Conservation (phyloP, 2,329 filamentous ascomycete genomes). For the Fusarium sp. region DNA sequence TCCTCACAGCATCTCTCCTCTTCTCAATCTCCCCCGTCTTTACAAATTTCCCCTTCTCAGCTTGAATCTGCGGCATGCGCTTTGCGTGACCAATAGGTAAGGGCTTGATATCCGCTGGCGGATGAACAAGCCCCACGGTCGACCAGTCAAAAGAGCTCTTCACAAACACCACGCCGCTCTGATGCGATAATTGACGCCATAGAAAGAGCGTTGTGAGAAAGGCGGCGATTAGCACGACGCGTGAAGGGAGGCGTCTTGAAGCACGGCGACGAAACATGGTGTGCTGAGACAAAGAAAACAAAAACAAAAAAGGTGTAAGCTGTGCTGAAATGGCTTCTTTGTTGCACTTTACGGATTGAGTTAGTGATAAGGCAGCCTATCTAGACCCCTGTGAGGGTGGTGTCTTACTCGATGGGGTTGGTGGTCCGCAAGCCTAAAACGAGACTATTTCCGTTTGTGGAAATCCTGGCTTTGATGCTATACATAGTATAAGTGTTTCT, state of each 20-base stretch:
- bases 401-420: background rate
- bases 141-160: conserved; percentile 48
- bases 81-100: conserved; percentile 42
- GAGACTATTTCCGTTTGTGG: background rate
- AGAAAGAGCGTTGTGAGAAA: background rate
- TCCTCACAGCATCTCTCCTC: conserved; percentile 52
- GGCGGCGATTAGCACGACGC: background rate
- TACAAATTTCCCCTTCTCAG: conserved; percentile 35
- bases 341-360: background rate
- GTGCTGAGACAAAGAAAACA: background rate
- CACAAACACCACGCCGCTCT: conserved; percentile 25
- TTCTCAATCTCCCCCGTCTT: conserved; percentile 29
- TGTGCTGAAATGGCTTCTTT: background rate
- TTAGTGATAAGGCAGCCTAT: background rate
- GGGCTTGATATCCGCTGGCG: conserved; percentile 45
- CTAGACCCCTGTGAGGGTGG: background rate
- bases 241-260: background rate
- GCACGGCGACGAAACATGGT: conserved; percentile 1
- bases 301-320: background rate
- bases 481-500: background rate
- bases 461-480: background rate
- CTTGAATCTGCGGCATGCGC: conserved; percentile 47
- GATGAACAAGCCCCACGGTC: conserved; percentile 39
- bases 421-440: background rate
- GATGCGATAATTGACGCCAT: conserved; percentile 4